phyloP scores from a whole-genome alignment of 2,329 filamentous ascomycete genomes.

The Fusarium sublunatum region DNA sequence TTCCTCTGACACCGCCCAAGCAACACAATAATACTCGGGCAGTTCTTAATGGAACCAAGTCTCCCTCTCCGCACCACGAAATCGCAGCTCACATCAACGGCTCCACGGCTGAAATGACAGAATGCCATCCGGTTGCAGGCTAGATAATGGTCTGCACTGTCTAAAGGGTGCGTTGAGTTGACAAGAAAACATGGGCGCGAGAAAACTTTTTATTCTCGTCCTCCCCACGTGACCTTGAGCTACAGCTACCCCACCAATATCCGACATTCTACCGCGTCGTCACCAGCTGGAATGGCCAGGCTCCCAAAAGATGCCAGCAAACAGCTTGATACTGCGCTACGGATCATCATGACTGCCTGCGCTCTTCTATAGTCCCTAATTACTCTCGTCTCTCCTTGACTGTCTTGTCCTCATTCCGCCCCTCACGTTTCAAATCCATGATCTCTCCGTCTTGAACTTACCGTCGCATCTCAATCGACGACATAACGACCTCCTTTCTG shows the following conservation, averaged over 20 bases:
- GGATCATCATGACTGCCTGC: conserved; percentile 44
- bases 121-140: conserved; percentile 72
- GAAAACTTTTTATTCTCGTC: conserved; percentile 4
- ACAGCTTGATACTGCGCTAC: conserved; percentile 33
- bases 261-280: conserved; percentile 42
- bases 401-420: conserved; percentile 9
- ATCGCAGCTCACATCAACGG: conserved; percentile 73
- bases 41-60: conserved; percentile 67
- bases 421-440: conserved; percentile 23
- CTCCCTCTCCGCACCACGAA: conserved; percentile 67
- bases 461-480: conserved; percentile 44
- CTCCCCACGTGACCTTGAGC: conserved; percentile 32
- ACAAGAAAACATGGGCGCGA: conserved; percentile 43
- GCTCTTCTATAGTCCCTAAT: conserved; percentile 38
- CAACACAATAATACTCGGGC: conserved; percentile 59
- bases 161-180: conserved; percentile 78
- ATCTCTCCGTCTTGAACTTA: conserved; percentile 23
- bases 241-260: conserved; percentile 41
- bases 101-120: conserved; percentile 70
- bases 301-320: conserved; percentile 47
- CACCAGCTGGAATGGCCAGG: conserved; percentile 36
- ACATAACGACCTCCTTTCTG: conserved; percentile 44
- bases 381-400: conserved; percentile 21
- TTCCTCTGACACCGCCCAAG: conserved; percentile 58
- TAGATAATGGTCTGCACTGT: conserved; percentile 84